Evolutionary conservation across 177 flowering plant species (phyloP), one percentile per base, ranked within the genome.

Genomic region (Vitis hybrid): DNA sequence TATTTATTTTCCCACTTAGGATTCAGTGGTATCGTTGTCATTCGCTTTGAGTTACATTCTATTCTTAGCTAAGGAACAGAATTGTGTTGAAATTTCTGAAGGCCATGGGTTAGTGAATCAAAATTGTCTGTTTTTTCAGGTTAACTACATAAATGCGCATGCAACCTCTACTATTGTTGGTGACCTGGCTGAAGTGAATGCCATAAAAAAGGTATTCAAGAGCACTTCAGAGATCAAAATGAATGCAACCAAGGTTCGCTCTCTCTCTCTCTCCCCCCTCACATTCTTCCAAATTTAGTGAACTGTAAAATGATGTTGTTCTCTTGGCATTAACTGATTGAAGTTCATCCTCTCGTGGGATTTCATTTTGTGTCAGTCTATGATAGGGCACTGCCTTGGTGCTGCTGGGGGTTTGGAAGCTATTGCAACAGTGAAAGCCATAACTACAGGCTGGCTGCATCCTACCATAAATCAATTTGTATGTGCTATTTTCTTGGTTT

Each of bases 401-500:
- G 95, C 98, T 56, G 86, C 98, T 70, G 98, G 98, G 27, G 98
- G 98, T 18, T 68, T 93, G 81, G 98, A 93, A 85, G 98, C 98
- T 60, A 88, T 93, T 79, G 98, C 98, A 49, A 85, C 91, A 30
- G 78, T 93, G 65, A 93, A 93, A 74, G 94, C 95, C 68, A 89
- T 91, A 18, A 89, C 71, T 10, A 91, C 97, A 4, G 98, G 98
- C 63, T 93, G 98, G 98, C 72, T 91, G 81, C 97, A 91, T 88
- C 97, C 98, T 30, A 55, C 81, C 7, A 93, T 91, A 52, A 93
- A 93, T 62, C 98, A 94, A 82, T 88, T 91, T 79, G 98, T 93
- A 89, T 40, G 91, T 78, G 52, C 63, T 64, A 16, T 13, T 71
- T 35, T 54, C 2, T 50, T 24, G 7, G 50, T 8, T 48, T 11